Percentiles rank a stretch among this genome's conserved stretches.
phyloP scores from a whole-genome alignment of 2,329 filamentous ascomycete species.

The Cordyceps tenuipes region DNA sequence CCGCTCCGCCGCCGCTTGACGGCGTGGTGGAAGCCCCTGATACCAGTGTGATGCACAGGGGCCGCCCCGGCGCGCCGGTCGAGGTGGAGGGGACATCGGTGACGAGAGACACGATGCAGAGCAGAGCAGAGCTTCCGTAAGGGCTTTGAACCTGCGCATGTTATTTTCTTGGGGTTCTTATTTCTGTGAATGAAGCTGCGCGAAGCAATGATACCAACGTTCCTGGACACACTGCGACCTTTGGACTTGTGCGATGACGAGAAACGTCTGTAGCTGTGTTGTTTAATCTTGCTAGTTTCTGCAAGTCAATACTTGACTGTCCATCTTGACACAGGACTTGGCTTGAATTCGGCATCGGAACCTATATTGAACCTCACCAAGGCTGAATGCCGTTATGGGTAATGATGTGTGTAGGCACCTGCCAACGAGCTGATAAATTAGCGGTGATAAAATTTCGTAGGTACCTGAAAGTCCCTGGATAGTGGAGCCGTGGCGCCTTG shows the following conservation, averaged over 20 bases:
- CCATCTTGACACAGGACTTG: neutral
- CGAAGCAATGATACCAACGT: too few relatives aligned
- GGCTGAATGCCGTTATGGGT: conserved; percentile 11
- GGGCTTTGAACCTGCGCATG: neutral
- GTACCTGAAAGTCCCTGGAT: too few relatives aligned
- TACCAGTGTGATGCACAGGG: neutral
- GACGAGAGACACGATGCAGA: conserved; percentile 6
- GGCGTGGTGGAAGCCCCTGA: conserved; percentile 5
- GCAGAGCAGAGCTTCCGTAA: neutral
- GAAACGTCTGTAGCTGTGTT: too few relatives aligned
- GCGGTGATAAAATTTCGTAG: too few relatives aligned
- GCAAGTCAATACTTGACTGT: too few relatives aligned
- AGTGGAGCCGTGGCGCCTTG: too few relatives aligned
- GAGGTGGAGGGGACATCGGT: conserved; percentile 5
- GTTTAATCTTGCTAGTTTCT: too few relatives aligned
- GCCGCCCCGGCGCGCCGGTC: neutral
- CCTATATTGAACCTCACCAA: neutral
- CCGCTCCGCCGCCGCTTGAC: neutral
- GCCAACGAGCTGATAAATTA: too few relatives aligned
- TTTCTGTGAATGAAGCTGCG: neutral
- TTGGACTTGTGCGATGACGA: too few relatives aligned
- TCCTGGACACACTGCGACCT: too few relatives aligned
- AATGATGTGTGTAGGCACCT: conserved; percentile 17
- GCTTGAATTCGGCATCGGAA: neutral
- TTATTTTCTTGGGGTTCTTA: neutral